phyloP scores from a whole-genome alignment of 768 basidiomycete species.

The Sutorius australiensis region DNA sequence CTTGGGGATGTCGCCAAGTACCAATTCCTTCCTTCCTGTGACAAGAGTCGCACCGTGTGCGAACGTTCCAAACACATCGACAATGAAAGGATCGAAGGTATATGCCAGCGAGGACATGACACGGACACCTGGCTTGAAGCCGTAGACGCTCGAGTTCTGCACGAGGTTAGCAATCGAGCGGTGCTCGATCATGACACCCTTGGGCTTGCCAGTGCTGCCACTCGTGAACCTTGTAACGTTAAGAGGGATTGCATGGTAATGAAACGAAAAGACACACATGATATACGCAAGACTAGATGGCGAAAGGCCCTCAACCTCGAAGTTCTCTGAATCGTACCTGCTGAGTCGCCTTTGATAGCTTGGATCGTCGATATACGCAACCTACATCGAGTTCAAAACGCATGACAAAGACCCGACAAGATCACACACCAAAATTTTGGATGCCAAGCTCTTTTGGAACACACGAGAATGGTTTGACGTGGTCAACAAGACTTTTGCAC shows the following conservation, averaged over 20 bases:
- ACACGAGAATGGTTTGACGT: conserved; percentile 23
- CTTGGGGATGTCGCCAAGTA: conserved; percentile 30
- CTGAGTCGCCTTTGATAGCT: conserved; percentile 24
- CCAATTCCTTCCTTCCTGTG: conserved; percentile 23
- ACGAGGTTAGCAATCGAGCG: conserved; percentile 20
- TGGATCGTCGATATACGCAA: conserved; percentile 29
- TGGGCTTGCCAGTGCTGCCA: conserved; percentile 23
- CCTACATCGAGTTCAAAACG: conserved; percentile 9
- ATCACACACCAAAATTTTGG: conserved; percentile 20
- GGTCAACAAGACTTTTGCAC: conserved; percentile 27
- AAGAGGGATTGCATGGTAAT: neutral
- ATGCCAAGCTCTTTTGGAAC: conserved; percentile 21
- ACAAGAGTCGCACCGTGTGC: conserved; percentile 20
- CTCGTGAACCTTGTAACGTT: conserved; percentile 18
- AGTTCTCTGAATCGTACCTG: conserved; percentile 14
- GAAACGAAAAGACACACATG: conserved; percentile 17
- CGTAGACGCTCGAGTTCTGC: conserved; percentile 19
- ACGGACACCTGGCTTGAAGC: conserved; percentile 22
- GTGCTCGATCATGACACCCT: conserved; percentile 24
- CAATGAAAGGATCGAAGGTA: conserved; percentile 27
- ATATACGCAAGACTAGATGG: conserved; percentile 25
- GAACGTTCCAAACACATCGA: conserved; percentile 18
- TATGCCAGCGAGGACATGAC: conserved; percentile 30
- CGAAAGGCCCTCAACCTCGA: conserved; percentile 17
- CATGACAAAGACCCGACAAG: neutral